Base-by-base conservation (phyloP, 768 basidiomycete genomes). In the Dioszegia hungarica region DNA sequence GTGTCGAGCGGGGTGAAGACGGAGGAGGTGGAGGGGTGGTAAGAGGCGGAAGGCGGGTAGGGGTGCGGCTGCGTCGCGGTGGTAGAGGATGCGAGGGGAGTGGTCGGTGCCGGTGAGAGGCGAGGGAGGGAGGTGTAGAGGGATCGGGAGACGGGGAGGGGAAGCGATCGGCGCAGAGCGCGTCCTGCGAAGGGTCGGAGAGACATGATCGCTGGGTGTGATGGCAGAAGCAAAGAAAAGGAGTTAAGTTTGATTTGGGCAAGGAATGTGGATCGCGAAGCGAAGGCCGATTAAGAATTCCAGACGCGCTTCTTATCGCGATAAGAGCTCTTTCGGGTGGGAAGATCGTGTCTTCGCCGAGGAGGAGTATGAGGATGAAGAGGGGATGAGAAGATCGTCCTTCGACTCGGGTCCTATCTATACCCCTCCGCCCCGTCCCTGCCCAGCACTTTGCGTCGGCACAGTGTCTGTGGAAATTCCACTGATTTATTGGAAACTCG, bases 1-100 rank as follows among this genome's bases (percentile, higher is more conserved):
- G 86, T 87, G 78, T 99, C 94, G 62, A 95, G 80, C 1, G 92
- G 84, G 12, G 85, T 82, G 74, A 94, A 90, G 62, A 93, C 80
- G 28, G 85, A 73, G 9, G 65, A 50, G 11, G 59, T 28, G 12
- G 62, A 37, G 8, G 72, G 65, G 50, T 70, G 68, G 52, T 47
- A 74, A 19, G 62, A 71, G 48, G 53, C 53, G 36, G 60, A 59
- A 20, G 52, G 58, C 31, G 55, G 65, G 39, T 50, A 51, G 49
- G 64, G 68, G 51, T 66, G 68, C n/a, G 62, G 72, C 37, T 69
- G 68, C 29, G 68, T 68, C 17, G 74, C 72, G 17, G 68, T 68
- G 27, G 73, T 73, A 0, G 72, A 72, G n/a, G 65, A 67, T 4
- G 31, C 37, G 6, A 45, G 20, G 10, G 63, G 46, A 3, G 55